These are phyloP conservation scores for Globisporangium polare DNA, from an alignment of 352 stramenopile species.

Conservation along the genomic window DNA sequence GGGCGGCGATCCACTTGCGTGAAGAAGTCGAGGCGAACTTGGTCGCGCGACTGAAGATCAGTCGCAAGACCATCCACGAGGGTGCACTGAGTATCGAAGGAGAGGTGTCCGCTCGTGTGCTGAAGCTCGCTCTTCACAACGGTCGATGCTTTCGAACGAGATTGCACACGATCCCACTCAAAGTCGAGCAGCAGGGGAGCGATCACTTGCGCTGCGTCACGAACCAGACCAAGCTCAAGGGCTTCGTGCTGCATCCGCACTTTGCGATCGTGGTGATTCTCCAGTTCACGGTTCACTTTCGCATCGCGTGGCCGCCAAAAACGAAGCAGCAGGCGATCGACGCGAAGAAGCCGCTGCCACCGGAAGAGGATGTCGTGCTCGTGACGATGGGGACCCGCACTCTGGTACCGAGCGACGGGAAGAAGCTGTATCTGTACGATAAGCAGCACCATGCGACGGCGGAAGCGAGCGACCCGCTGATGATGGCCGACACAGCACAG, in stretches of 20 bases:
- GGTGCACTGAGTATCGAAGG: constrained; percentile 49
- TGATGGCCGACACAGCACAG: constrained; percentile 8
- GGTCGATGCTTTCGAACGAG: constrained; percentile 73
- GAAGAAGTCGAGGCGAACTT: constrained; percentile 68
- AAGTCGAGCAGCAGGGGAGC: constrained; percentile 56
- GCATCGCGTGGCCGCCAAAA: constrained; percentile 60
- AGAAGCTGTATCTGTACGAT: constrained; percentile 72
- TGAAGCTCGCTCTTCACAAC: constrained; percentile 90
- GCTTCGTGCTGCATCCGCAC: constrained; percentile 74
- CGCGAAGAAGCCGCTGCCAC: constrained; percentile 40
- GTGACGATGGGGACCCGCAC: constrained; percentile 69
- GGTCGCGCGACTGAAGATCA: constrained; percentile 57
- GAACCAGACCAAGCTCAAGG: constrained; percentile 51
- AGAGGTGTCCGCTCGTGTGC: constrained; percentile 64
- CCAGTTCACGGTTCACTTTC: constrained; percentile 86
- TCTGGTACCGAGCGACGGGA: constrained; percentile 68
- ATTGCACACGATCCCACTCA: constrained; percentile 62
- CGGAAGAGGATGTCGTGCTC: constrained; percentile 73
- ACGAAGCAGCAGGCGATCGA: constrained; percentile 61
- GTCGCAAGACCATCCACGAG: constrained; percentile 47
- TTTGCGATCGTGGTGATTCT: constrained; percentile 81
- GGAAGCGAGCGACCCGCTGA: constrained; percentile 16
- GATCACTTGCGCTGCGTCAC: constrained; percentile 56
- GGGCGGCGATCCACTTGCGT: constrained; percentile 65
- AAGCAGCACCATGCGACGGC: constrained; percentile 42